A percentile compares a stretch with the other conserved stretches of the same genome.
These are phyloP conservation scores for Tolypocladium album DNA, from an alignment of 2,329 filamentous ascomycete genomes.

Conservation along the genomic window DNA sequence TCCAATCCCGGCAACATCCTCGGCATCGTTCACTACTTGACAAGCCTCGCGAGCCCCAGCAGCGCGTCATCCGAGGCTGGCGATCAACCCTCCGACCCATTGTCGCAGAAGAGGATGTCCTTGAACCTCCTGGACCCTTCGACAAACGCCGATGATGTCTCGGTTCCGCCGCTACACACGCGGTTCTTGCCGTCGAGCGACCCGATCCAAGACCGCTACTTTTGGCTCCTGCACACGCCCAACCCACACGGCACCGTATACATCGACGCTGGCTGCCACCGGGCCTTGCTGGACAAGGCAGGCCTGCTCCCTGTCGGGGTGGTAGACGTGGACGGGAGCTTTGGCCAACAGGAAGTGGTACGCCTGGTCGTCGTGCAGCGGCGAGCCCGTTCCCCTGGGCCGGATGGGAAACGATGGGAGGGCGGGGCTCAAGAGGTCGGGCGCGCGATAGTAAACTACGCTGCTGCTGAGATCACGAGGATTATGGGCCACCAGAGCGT, in stretches of 20 bases:
- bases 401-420: slow-evolving; percentile 36
- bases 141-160: slow-evolving; percentile 10
- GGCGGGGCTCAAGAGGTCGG: slow-evolving; percentile 62
- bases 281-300: slow-evolving; percentile 71
- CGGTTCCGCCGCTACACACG: slow-evolving; percentile 59
- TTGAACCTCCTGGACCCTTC: slow-evolving; percentile 20
- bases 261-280: slow-evolving; percentile 83
- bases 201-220: slow-evolving; percentile 85
- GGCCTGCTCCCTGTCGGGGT: slow-evolving; percentile 87
- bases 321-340: slow-evolving; percentile 77
- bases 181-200: slow-evolving; percentile 78
- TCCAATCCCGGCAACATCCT: slow-evolving; percentile 89
- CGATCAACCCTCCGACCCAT: slow-evolving; percentile 20
- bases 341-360: slow-evolving; percentile 88
- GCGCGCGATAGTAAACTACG: slow-evolving; percentile 84
- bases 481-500: slow-evolving; percentile 79
- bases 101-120: slow-evolving; percentile 32
- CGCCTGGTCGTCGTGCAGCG: slow-evolving; percentile 71
- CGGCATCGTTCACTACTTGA: slow-evolving; percentile 74
- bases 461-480: slow-evolving; percentile 67
- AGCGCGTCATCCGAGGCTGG: slow-evolving; percentile 4
- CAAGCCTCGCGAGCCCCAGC: slow-evolving; percentile 24
- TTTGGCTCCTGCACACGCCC: slow-evolving; percentile 93
- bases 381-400: slow-evolving; percentile 30
- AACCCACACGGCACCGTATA: slow-evolving; percentile 83